Base-by-base conservation (phyloP, 2,329 filamentous ascomycete species). In the Parafenestella ontariensis region DNA sequence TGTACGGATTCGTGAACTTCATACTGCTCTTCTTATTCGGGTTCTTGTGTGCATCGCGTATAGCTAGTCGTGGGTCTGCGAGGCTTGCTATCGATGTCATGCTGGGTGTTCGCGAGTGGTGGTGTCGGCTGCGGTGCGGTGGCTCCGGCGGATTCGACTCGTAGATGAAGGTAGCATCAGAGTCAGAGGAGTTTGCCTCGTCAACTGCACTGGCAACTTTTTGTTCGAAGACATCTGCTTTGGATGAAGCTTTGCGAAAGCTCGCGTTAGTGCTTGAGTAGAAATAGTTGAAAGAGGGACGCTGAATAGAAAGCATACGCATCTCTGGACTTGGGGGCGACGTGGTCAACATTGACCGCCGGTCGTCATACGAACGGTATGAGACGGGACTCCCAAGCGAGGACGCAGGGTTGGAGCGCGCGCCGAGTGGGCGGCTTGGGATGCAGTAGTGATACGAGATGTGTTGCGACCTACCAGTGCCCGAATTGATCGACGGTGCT, bases 91-190 rank as follows among this genome's bases (percentile, higher is more conserved):
- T 81, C 11, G 94, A 98, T 3, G 94, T 96, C 39, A 92, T 90
- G 76, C 93, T 98, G 6, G 95, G 95, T 1, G 95, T 99, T 59
- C 95, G 87, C 18, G 94, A 98, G 77, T 76, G 74, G 52, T 98
- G 94, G 75, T 94, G 92, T 57, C 92, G 86, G 59, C 87, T 85
- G 46, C 91, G 90, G 46, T 84, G 80, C 26, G 83, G 76, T 49
- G 77, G 79, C 62, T 88, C 86, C 13, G 84, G 83, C 9, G 94
- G 95, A 70, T 99, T 99, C 23, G 95, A 98, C 76, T 99, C 95
- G 78, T 99, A 99, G 15, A 99, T 95, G 76, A 98, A 99, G 0
- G 95, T 98, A 77, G 98, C 95, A 69, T 97, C 95, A 1, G 94
- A 98, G 74, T 99, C 95, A 6, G 94, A 97, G 11, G 94, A 96